Base-by-base conservation (phyloP, 768 basidiomycete species). In the Daedalea quercina region DNA sequence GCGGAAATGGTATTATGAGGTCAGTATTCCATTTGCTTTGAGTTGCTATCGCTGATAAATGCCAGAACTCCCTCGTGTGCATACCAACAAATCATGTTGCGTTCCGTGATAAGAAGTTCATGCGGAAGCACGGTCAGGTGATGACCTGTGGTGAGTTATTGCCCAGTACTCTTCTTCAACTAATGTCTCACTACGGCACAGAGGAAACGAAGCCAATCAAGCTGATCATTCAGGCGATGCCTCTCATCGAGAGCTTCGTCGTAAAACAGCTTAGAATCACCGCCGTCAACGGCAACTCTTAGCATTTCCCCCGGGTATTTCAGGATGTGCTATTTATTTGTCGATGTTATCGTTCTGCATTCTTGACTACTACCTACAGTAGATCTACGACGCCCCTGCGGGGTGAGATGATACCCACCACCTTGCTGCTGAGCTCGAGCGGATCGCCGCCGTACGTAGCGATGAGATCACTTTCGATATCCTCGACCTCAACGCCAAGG, bases 201-300 rank as follows among this genome's bases (percentile, higher is more conserved):
- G 88, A 82, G 24, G 84, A 88, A 66, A 69, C 76, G 34, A 82
- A 87, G 61, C 80, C 88, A n/a, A 78, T 89, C 57, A 82, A 82
- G 62, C 78, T 90, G n/a, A 78, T 92, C 45, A 77, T 78, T 31
- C 73, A 73, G 54, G 84, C 82, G 7, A 68, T 91, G 47, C 85
- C 85, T 1, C 69, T 75, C 25, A 85, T 91, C 57, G 69, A 81
- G 48, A 62, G 76, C 7, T 83, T 83, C 56, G 73, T 90, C 33
- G 25, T 47, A 12, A 46, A 54, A 33, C 54, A 46, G 41, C 28
- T 62, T 13, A 22, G 9, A 7, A 25, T 17, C 45, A 35, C 4
- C 2, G 34, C 3, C 20, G 12, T 46, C 8, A 41, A 37, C n/a
- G 31, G 33, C 35, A 51, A 20, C 24, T 12, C 50, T 7, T 41